Conservation (phyloP, 768 basidiomycete genomes). For the Mycena latifolia region DNA sequence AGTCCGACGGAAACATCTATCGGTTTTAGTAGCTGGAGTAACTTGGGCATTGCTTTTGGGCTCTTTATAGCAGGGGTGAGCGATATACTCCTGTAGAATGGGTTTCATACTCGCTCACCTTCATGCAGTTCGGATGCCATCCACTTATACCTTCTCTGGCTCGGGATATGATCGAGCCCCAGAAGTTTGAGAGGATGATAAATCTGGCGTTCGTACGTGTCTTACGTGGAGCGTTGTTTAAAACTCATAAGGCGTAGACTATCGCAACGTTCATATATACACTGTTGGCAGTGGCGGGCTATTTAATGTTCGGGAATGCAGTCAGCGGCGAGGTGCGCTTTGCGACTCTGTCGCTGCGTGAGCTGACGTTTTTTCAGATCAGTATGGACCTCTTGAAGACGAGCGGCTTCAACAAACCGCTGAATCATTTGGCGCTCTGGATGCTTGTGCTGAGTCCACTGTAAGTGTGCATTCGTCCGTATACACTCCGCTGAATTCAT, state of each 20-base stretch:
- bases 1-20: constrained; percentile 77
- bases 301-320: constrained; percentile 88
- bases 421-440: constrained; percentile 87
- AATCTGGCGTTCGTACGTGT: constrained; percentile 85
- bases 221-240: background rate
- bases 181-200: constrained; percentile 84
- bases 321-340: constrained; percentile 82
- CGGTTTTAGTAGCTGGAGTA: constrained; percentile 61
- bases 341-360: background rate
- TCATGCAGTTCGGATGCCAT: constrained; percentile 85
- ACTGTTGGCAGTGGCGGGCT: constrained; percentile 85
- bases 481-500: background rate
- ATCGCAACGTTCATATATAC: constrained; percentile 73
- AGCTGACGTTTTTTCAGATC: constrained; percentile 60
- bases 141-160: constrained; percentile 92
- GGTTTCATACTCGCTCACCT: background rate
- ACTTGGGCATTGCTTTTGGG: constrained; percentile 86
- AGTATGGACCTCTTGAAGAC: constrained; percentile 84
- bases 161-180: constrained; percentile 89
- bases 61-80: constrained; percentile 92
- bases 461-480: constrained; percentile 52
- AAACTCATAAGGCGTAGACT: constrained; percentile 49
- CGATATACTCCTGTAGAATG: constrained; percentile 15
- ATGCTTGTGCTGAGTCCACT: constrained; percentile 85
- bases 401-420: constrained; percentile 73